Conservation (phyloP, 108 stramenopile genomes). For the Cafeteria roenbergensis region DNA sequence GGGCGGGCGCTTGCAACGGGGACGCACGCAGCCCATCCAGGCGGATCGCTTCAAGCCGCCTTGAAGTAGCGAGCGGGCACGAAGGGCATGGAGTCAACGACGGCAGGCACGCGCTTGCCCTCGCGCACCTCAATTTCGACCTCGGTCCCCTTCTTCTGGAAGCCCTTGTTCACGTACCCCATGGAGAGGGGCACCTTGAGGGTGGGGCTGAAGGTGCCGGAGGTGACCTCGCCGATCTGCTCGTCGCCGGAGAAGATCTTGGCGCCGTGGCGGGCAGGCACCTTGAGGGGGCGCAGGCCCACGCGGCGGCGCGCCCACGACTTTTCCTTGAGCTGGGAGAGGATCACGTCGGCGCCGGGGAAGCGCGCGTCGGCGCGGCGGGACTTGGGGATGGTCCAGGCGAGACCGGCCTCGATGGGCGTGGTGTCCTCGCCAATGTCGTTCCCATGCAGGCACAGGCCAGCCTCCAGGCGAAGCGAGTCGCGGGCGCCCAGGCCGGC, state of each 20-base stretch:
- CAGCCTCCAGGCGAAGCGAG: conserved; percentile 91
- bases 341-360: conserved; percentile 73
- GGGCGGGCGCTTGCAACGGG: too few relatives aligned
- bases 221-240: conserved; percentile 79
- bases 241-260: conserved; percentile 71
- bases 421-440: conserved; percentile 83
- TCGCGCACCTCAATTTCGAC: conserved; percentile 65
- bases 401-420: conserved; percentile 73
- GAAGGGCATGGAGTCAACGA: conserved; percentile 90
- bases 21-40: too few relatives aligned
- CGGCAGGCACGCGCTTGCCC: conserved; percentile 69
- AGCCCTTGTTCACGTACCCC: conserved; percentile 78
- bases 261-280: conserved; percentile 76
- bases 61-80: conserved; percentile 74
- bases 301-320: conserved; percentile 74
- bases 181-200: conserved; percentile 90
- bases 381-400: conserved; percentile 79
- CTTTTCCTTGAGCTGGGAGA: conserved; percentile 74
- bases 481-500: conserved; percentile 94
- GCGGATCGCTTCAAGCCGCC: background rate
- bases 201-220: conserved; percentile 77
- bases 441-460: conserved; percentile 92
- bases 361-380: conserved; percentile 81
- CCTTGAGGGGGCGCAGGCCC: conserved; percentile 85
- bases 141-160: conserved; percentile 64